phyloP scores from a whole-genome alignment of 768 basidiomycete genomes.

The Collybia sordida region DNA sequence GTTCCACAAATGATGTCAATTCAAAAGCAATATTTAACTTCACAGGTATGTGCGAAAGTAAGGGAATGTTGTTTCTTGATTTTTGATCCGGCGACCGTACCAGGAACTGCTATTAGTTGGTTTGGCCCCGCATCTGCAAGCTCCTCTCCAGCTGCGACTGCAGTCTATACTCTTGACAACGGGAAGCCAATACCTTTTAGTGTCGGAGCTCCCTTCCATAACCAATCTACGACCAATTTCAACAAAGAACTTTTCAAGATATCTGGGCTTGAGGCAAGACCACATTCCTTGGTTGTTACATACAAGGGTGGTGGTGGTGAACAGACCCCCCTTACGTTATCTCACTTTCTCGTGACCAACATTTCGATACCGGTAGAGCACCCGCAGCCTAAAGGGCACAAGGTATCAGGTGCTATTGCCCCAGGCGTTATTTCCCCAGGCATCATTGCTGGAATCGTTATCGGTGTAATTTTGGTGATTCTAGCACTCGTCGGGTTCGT shows the following conservation, averaged over 20 bases:
- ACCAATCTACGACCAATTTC: not conserved
- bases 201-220: not conserved
- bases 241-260: constrained; percentile 10
- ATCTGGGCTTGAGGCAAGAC: constrained; percentile 1
- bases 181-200: constrained; percentile 1
- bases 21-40: too few species aligned
- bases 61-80: too few species aligned
- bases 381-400: not conserved
- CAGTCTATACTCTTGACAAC: constrained; percentile 6
- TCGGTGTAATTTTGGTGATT: not conserved
- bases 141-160: not conserved
- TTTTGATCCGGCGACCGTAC: too few species aligned
- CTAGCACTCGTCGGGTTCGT: not conserved
- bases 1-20: too few species aligned
- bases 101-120: too few species aligned
- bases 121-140: too few species aligned
- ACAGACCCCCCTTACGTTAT: constrained; percentile 6
- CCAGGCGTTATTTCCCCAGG: too few species aligned
- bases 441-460: not conserved
- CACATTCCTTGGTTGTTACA: constrained; percentile 6
- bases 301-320: constrained; percentile 1
- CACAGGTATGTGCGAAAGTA: too few species aligned
- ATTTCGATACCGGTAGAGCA: not conserved
- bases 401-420: not conserved
- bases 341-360: constrained; percentile 4